These are phyloP conservation scores for Cryptococcus sp. DNA, from an alignment of 1,284 basidiomycete genomes.

Conservation along the genomic window DNA sequence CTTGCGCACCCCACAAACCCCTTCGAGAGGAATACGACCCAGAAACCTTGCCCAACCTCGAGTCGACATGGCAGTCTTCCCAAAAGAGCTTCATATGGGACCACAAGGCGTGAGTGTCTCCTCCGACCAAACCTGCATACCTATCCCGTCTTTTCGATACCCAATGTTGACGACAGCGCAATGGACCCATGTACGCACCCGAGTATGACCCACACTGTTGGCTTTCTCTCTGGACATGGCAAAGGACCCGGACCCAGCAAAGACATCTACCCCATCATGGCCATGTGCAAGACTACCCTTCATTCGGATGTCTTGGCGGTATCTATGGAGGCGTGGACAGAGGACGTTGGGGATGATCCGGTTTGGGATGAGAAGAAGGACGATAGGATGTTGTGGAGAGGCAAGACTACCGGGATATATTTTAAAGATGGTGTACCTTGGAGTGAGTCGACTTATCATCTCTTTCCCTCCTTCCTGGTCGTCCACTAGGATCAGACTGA, in stretches of 20 bases:
- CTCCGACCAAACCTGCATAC: too few relatives aligned
- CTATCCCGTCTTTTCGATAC: too few relatives aligned
- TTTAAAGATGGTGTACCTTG: constrained; percentile 50
- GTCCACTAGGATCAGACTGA: constrained; percentile 1
- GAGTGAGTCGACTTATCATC: constrained; percentile 40
- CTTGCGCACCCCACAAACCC: constrained; percentile 39
- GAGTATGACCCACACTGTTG: constrained; percentile 52
- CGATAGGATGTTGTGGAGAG: constrained; percentile 59
- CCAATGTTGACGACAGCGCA: neutral
- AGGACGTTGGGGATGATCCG: constrained; percentile 50
- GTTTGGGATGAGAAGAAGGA: constrained; percentile 57
- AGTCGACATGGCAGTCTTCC: constrained; percentile 22
- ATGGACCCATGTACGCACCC: constrained; percentile 62
- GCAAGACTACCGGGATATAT: constrained; percentile 60
- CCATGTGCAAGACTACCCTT: constrained; percentile 54
- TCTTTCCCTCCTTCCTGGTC: neutral
- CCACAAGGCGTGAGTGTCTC: constrained; percentile 36
- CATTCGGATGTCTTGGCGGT: constrained; percentile 60
- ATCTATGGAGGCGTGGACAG: constrained; percentile 43
- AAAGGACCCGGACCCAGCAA: constrained; percentile 53
- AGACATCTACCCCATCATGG: constrained; percentile 53
- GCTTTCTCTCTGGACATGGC: constrained; percentile 52
- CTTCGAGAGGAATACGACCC: constrained; percentile 30
- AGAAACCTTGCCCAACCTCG: constrained; percentile 22
- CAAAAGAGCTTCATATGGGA: constrained; percentile 40